A percentile compares a stretch with the other conserved stretches of the same genome.
phyloP scores from a whole-genome alignment of 352 stramenopile genomes.

The Phytopythium ostracodes region DNA sequence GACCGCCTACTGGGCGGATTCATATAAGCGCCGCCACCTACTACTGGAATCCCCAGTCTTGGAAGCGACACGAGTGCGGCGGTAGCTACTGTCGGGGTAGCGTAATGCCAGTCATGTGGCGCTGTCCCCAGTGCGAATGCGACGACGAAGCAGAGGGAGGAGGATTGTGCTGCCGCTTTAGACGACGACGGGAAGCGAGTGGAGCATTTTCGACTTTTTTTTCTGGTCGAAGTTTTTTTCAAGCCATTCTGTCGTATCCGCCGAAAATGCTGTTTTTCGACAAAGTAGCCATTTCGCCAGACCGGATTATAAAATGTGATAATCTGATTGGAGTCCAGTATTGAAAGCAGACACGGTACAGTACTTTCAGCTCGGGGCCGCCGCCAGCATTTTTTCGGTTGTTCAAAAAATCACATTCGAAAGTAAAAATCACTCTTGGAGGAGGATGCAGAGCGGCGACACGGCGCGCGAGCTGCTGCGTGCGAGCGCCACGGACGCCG shows the following conservation, averaged over 20 bases:
- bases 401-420: slow-evolving; percentile 7
- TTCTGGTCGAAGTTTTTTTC: no score
- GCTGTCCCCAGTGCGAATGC: not conserved
- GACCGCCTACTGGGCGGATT: slow-evolving; percentile 82
- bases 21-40: slow-evolving; percentile 27
- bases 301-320: no score
- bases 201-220: no score
- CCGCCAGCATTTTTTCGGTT: not conserved
- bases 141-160: not conserved
- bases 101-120: not conserved
- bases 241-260: not conserved
- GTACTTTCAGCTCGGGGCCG: not conserved
- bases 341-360: not conserved
- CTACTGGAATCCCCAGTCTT: not conserved
- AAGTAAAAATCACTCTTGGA: slow-evolving; percentile 1
- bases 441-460: slow-evolving; percentile 3
- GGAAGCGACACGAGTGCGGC: not conserved
- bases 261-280: not conserved
- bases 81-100: not conserved
- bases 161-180: no score
- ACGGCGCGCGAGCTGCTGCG: slow-evolving; percentile 45
- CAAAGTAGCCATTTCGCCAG: no score
- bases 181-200: no score
- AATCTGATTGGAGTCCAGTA: not conserved
- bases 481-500: slow-evolving; percentile 54